A percentile compares a stretch with the other conserved stretches of the same genome.
Evolutionary conservation across 176 grass and related monocot genomes (phyloP).

Genomic region (Dendrocalamus sinicus): DNA sequence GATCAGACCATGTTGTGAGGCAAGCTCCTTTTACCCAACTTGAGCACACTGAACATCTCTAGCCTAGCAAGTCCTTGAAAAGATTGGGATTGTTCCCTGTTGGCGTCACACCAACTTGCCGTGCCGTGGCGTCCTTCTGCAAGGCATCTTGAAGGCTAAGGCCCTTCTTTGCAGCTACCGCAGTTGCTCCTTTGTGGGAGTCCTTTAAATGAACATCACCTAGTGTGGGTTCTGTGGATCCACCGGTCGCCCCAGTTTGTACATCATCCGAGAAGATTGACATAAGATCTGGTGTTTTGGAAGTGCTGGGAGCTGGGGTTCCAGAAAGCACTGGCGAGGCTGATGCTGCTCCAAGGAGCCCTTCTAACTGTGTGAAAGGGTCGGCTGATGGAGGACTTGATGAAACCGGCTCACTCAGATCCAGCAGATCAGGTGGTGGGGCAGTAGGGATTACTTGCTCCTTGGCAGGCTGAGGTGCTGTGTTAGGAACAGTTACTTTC

Average conservation of each 20-base stretch:
- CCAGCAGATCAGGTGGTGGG: conserved; percentile 87
- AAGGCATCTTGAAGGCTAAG: conserved; percentile 73
- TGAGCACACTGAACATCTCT: conserved; percentile 18
- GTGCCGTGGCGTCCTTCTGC: conserved; percentile 79
- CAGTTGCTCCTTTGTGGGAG: conserved; percentile 36
- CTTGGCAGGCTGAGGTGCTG: conserved; percentile 55
- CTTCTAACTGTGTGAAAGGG: conserved; percentile 87
- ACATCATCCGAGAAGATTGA: conserved; percentile 61
- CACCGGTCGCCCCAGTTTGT: conserved; percentile 32
- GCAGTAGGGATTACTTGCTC: conserved; percentile 62
- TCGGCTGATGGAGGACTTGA: conserved; percentile 53
- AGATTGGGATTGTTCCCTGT: conserved; percentile 92
- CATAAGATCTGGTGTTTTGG: conserved; percentile 73
- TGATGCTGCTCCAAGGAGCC: conserved; percentile 67
- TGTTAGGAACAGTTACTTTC: conserved; percentile 43
- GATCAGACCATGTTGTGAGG: conserved; percentile 4
- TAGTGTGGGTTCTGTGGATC: conserved; percentile 39
- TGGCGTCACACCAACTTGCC: conserved; percentile 88
- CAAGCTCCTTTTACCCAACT: not conserved
- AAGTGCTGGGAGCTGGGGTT: conserved; percentile 37
- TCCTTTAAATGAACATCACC: conserved; percentile 40
- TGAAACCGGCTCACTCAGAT: conserved; percentile 69
- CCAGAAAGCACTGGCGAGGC: conserved; percentile 36
- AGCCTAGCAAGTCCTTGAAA: conserved; percentile 91
- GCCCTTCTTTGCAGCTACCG: conserved; percentile 65